Conservation (phyloP, 345 rosid species). For the Heritiera fomes region DNA sequence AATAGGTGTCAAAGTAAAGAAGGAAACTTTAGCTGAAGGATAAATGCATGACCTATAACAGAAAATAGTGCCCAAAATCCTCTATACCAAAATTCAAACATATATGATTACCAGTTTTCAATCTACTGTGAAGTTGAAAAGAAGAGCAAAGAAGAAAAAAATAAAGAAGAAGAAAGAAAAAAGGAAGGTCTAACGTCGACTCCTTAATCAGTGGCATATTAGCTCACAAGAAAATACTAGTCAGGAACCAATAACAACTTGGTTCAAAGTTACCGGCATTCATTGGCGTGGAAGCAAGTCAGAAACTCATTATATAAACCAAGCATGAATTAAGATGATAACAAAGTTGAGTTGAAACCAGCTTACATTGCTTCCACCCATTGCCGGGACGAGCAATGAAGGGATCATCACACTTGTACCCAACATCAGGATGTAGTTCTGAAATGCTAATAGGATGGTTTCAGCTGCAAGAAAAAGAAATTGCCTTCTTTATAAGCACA, state of each 20-base stretch:
- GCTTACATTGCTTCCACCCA: conserved; percentile 88
- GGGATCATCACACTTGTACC: conserved; percentile 92
- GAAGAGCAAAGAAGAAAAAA: neutral
- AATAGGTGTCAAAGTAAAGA: neutral
- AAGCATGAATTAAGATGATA: conserved; percentile 2
- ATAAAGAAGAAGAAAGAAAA: neutral
- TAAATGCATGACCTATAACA: conserved; percentile 11
- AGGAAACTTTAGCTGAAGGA: neutral
- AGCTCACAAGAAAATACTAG: conserved; percentile 14
- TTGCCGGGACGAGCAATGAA: conserved; percentile 70
- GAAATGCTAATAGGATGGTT: conserved; percentile 77
- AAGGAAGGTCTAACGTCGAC: neutral
- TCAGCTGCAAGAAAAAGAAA: conserved; percentile 58
- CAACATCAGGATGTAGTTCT: conserved; percentile 88
- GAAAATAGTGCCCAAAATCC: conserved; percentile 19
- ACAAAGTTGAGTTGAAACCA: conserved; percentile 12
- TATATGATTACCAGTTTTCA: neutral
- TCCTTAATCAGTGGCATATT: conserved; percentile 7
- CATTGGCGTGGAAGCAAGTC: neutral
- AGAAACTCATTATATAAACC: neutral
- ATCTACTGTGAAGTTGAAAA: neutral
- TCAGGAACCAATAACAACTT: conserved; percentile 11
- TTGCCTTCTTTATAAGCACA: neutral
- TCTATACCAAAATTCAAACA: conserved; percentile 26
- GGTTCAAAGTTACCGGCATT: conserved; percentile 10